Percentiles rank a stretch among this genome's conserved stretches.
phyloP scores from a whole-genome alignment of 1,284 basidiomycete genomes.

The Ustilago lituana region DNA sequence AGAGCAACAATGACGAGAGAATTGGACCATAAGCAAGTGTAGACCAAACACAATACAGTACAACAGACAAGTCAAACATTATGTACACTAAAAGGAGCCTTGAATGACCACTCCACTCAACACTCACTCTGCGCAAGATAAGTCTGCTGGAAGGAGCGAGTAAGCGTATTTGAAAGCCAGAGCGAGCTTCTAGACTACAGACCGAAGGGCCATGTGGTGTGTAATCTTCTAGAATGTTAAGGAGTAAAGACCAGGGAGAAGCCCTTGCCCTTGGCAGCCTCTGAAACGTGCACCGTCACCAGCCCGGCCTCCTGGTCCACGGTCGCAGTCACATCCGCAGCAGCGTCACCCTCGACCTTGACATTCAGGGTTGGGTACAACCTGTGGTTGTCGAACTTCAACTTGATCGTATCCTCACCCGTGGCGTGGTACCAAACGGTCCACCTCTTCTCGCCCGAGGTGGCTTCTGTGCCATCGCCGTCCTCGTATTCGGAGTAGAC shows the following conservation, averaged over 20 bases:
- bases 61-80: too few species aligned
- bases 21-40: conserved; percentile 26
- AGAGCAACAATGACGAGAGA: not conserved
- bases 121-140: not conserved
- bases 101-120: not conserved
- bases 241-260: conserved; percentile 49
- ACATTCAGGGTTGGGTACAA: conserved; percentile 53
- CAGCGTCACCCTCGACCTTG: conserved; percentile 47
- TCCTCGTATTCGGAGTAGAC: conserved; percentile 53
- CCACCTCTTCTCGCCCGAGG: conserved; percentile 51
- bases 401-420: conserved; percentile 43
- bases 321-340: conserved; percentile 27
- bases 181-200: not conserved
- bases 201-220: not conserved
- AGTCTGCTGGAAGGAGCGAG: too few species aligned
- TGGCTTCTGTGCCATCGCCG: conserved; percentile 52
- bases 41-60: not conserved
- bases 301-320: conserved; percentile 43
- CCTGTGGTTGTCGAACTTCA: conserved; percentile 52
- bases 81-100: conserved; percentile 6
- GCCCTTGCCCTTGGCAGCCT: conserved; percentile 47
- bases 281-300: conserved; percentile 47
- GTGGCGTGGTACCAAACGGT: conserved; percentile 46
- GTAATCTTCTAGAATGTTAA: not conserved
- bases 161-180: too few species aligned